Conservation (phyloP, 2,329 filamentous ascomycete genomes). For the Dactylella cylindrospora region DNA sequence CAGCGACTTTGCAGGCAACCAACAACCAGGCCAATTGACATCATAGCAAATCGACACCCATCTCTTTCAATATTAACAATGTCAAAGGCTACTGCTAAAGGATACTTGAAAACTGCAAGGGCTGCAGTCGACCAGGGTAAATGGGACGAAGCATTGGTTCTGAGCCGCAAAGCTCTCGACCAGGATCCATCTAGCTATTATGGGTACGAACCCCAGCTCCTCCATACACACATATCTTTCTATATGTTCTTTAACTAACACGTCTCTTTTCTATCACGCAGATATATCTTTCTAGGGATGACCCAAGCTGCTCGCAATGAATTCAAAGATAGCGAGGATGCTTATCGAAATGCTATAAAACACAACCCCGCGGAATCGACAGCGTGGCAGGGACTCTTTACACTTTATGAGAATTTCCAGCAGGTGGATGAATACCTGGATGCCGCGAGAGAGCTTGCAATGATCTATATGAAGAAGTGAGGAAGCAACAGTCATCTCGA, state of each 20-base stretch:
- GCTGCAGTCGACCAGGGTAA: slow-evolving; percentile 75
- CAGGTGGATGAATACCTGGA: slow-evolving; percentile 74
- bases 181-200: slow-evolving; percentile 79
- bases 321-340: slow-evolving; percentile 70
- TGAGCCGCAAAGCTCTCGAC: slow-evolving; percentile 69
- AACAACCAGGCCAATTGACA: not conserved
- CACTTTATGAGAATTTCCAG: slow-evolving; percentile 77
- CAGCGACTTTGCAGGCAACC: too few species aligned
- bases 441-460: slow-evolving; percentile 71
- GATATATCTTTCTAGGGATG: slow-evolving; percentile 83
- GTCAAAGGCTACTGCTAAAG: slow-evolving; percentile 34
- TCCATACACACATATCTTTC: not conserved
- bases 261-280: slow-evolving; percentile 50
- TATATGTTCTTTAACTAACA: slow-evolving; percentile 4
- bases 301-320: slow-evolving; percentile 75
- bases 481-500: slow-evolving; percentile 58
- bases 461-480: slow-evolving; percentile 69
- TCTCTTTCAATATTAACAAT: slow-evolving; percentile 18
- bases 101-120: slow-evolving; percentile 75
- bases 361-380: slow-evolving; percentile 75
- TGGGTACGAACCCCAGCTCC: slow-evolving; percentile 59
- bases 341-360: slow-evolving; percentile 68
- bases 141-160: slow-evolving; percentile 71
- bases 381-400: slow-evolving; percentile 86
- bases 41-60: not conserved